phyloP scores from a whole-genome alignment of 495 filamentous ascomycete species.

The Chaetomium fimeti region DNA sequence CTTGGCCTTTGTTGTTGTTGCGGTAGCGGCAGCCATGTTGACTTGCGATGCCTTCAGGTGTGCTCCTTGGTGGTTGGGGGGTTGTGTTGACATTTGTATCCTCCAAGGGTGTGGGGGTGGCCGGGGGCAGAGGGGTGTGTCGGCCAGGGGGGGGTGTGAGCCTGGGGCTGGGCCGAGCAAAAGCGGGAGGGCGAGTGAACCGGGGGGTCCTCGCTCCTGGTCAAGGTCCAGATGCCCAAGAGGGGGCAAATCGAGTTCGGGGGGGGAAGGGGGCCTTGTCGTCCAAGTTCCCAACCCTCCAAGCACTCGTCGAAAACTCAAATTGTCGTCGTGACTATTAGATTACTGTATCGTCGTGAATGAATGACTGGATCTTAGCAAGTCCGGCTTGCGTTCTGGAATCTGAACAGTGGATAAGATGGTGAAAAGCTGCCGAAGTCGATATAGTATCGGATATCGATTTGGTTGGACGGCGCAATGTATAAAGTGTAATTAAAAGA shows the following conservation, averaged over 20 bases:
- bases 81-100: constrained; percentile 62
- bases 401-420: constrained; percentile 23
- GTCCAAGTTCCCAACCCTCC: constrained; percentile 20
- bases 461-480: constrained; percentile 40
- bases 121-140: constrained; percentile 29
- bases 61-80: constrained; percentile 54
- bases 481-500: constrained; percentile 36
- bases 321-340: constrained; percentile 46
- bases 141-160: constrained; percentile 29
- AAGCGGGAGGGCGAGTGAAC: constrained; percentile 45
- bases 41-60: constrained; percentile 54
- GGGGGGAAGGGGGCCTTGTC: constrained; percentile 21
- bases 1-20: constrained; percentile 52
- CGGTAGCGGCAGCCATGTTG: constrained; percentile 56
- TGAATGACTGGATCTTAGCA: constrained; percentile 53
- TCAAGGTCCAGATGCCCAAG: constrained; percentile 40
- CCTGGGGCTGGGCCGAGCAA: constrained; percentile 46
- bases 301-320: constrained; percentile 22
- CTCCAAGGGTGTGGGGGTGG: constrained; percentile 39
- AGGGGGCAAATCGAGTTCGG: constrained; percentile 27
- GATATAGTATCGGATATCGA: constrained; percentile 10
- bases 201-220: constrained; percentile 35
- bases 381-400: constrained; percentile 53
- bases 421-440: constrained; percentile 16
- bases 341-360: constrained; percentile 43